Evolutionary conservation across 140 eudicot species (phyloP), one percentile per base, ranked within the genome.

Genomic region (Senecio squalidus): DNA sequence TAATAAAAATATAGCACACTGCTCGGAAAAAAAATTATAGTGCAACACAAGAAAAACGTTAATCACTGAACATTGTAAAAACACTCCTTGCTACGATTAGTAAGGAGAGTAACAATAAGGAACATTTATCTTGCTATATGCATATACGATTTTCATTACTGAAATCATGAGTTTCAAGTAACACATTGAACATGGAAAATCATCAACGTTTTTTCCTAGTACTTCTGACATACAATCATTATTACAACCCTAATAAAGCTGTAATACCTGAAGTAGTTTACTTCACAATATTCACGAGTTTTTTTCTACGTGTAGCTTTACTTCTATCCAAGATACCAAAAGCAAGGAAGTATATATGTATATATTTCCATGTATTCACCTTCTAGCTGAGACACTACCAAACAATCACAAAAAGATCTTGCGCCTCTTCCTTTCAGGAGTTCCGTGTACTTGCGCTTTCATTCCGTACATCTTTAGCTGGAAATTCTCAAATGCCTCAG

Each of bases 371-470:
- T 15, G 45, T 72, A 64, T 71, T 62, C 67, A 72, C 72, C 77
- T 72, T 52, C 61, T 72, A 30, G 36, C 34, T 14, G 43, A 40
- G 43, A 15, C 11, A 20, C 13, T 18, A 31, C 4, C 38, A 60
- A 17, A 61, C 30, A 15, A 26, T 66, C 66, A 64, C 14, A 58
- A 28, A 9, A 62, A 54, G 70, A 33, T 66, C 62, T 74, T 70
- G 13, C 74, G 70, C 66, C 66, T 85, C 74, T 86, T 90, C 83
- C 84, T 86, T 66, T 81, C 82, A 9, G 98, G 98, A 29, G 98
- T 91, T n/a, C 75, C 82, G 55, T 91, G 98, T 28, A 91, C 98
- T 68, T 91, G 98, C 10, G 94, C 64, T 68, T 78, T 83, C 83
- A 50, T 52, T 23, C 96, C 91, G 43, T 83, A 83, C 0, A 64